Conservation (phyloP, 2,329 filamentous ascomycete species). For the Diaporthe sp. region DNA sequence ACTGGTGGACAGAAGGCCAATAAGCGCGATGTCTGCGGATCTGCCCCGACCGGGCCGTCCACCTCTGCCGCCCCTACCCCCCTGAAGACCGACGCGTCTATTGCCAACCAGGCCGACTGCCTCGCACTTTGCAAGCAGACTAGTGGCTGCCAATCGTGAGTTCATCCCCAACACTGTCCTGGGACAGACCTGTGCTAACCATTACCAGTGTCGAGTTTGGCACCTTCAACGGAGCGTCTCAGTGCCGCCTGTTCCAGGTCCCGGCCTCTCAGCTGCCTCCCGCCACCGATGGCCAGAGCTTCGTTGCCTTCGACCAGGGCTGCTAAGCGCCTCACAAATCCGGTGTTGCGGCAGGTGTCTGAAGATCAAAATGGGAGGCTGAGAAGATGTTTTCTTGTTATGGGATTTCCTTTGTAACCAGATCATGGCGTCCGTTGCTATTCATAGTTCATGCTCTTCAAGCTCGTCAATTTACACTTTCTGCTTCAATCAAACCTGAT, state of each 20-base stretch:
- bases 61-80: not conserved
- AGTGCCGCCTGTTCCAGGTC: slow-evolving; percentile 28
- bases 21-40: slow-evolving; percentile 9
- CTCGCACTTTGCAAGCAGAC: slow-evolving; percentile 14
- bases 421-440: not conserved
- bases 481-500: not conserved
- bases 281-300: slow-evolving; percentile 14
- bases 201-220: not conserved
- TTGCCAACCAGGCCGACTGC: slow-evolving; percentile 7
- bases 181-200: not conserved
- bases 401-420: slow-evolving; percentile 16
- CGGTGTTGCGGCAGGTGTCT: not conserved
- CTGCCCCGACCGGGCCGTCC: not conserved
- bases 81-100: not conserved
- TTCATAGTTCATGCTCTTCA: not conserved
- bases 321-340: not conserved
- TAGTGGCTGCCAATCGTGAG: slow-evolving; percentile 2
- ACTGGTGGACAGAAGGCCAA: not conserved
- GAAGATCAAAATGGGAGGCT: not conserved
- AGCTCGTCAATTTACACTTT: slow-evolving; percentile 4
- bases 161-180: not conserved
- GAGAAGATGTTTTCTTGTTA: not conserved
- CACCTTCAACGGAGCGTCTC: slow-evolving; percentile 3
- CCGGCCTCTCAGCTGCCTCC: slow-evolving; percentile 2
- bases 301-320: slow-evolving; percentile 17